These are phyloP conservation scores for Fusarium austroafricanum DNA, from an alignment of 2,329 filamentous ascomycete genomes.

Conservation along the genomic window DNA sequence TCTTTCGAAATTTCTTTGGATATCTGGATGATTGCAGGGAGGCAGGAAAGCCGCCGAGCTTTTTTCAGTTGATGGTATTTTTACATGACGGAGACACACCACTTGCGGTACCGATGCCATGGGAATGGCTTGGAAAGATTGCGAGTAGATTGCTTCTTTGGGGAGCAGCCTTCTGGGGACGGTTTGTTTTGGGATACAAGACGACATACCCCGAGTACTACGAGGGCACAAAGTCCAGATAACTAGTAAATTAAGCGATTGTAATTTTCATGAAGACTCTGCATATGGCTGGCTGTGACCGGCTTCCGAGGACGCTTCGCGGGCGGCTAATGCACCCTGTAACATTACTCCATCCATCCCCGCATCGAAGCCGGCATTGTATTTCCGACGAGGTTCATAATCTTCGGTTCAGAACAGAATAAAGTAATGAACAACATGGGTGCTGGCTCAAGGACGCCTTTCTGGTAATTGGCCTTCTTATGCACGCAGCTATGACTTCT, in stretches of 20 bases:
- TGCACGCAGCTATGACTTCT: not conserved
- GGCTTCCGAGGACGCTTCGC: no score
- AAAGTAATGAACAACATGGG: no score
- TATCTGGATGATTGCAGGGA: slow-evolving; percentile 12
- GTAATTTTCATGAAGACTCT: no score
- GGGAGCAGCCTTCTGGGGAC: slow-evolving; percentile 1
- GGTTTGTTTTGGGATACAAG: slow-evolving; percentile 1
- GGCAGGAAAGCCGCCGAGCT: slow-evolving; percentile 1
- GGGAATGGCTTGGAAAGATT: not conserved
- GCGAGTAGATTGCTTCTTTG: slow-evolving; percentile 2
- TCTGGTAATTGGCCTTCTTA: no score
- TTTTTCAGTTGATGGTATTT: slow-evolving; percentile 13
- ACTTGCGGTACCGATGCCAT: not conserved
- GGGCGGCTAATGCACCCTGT: no score
- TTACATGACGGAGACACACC: slow-evolving; percentile 11
- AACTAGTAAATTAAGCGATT: no score
- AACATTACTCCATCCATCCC: no score
- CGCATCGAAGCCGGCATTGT: no score
- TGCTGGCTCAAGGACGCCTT: no score
- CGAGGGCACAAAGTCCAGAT: not conserved
- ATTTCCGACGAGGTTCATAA: no score
- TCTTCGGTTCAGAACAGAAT: no score
- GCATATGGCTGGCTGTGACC: no score
- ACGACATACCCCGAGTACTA: slow-evolving; percentile 6
- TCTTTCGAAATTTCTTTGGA: slow-evolving; percentile 12